A percentile compares a stretch with the other conserved stretches of the same genome.
These are phyloP conservation scores for Leccinum arenicola DNA, from an alignment of 768 basidiomycete species.

Conservation along the genomic window DNA sequence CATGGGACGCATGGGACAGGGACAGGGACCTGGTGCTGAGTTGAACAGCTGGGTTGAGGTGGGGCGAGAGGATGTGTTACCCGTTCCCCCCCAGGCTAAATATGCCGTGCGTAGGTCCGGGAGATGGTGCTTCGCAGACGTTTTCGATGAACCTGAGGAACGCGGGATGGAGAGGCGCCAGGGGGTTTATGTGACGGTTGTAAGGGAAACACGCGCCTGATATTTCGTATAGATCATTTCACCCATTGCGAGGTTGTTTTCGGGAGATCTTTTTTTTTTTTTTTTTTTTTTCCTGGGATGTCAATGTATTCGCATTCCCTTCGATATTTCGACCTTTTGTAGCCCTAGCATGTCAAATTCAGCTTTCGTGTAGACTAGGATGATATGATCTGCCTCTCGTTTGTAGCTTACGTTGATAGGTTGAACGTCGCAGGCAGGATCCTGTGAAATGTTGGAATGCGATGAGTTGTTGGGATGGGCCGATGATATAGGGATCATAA, in stretches of 20 bases:
- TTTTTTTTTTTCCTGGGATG: background rate
- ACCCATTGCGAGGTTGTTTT: background rate
- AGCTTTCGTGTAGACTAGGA: slow-evolving; percentile 2
- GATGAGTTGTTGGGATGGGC: background rate
- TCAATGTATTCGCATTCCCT: background rate
- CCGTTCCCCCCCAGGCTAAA: background rate
- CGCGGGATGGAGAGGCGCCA: slow-evolving; percentile 12
- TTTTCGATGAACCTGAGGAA: background rate
- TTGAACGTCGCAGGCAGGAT: background rate
- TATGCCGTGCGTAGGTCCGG: background rate
- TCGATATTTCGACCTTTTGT: slow-evolving; percentile 12
- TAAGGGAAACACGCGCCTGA: slow-evolving; percentile 34
- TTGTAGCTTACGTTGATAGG: slow-evolving; percentile 17
- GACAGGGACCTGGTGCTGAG: background rate
- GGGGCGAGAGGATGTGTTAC: background rate
- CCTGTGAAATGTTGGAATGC: background rate
- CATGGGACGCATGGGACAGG: slow-evolving; percentile 1
- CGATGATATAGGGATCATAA: background rate
- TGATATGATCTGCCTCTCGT: background rate
- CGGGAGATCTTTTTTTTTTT: background rate
- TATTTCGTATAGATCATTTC: background rate
- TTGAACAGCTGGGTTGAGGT: background rate
- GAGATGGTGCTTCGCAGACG: background rate
- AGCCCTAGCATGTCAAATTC: slow-evolving; percentile 16
- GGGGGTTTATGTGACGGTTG: slow-evolving; percentile 44